Evolutionary conservation across 2,329 filamentous ascomycete genomes (phyloP).

Genomic region (Leptoxyphium fumago): DNA sequence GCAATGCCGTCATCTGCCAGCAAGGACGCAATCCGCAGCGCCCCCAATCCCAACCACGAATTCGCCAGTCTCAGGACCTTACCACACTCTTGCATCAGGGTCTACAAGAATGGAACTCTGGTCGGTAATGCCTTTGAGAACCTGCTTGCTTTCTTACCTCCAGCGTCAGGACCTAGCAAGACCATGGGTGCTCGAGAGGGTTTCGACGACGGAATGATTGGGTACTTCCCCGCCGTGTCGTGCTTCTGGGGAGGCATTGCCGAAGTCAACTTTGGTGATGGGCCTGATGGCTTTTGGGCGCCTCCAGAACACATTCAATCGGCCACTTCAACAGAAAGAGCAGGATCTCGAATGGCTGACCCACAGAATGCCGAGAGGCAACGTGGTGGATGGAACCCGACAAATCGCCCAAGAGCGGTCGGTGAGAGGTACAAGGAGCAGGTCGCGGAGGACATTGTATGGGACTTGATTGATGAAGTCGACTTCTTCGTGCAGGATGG

Average conservation of each 20-base stretch:
- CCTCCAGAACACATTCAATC: constrained; percentile 46
- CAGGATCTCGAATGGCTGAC: constrained; percentile 22
- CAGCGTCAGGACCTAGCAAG: constrained; percentile 60
- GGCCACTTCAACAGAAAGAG: constrained; percentile 19
- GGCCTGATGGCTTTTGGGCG: constrained; percentile 70
- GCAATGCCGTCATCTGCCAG: constrained; percentile 26
- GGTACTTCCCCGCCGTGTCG: constrained; percentile 88
- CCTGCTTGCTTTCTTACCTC: constrained; percentile 79
- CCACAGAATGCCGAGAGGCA: constrained; percentile 8
- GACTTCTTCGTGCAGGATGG: constrained; percentile 70
- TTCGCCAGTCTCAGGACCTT: constrained; percentile 67
- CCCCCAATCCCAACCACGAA: constrained; percentile 59
- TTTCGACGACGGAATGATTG: constrained; percentile 85
- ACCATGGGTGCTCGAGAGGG: constrained; percentile 68
- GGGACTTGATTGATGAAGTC: constrained; percentile 87
- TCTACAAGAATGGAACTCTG: constrained; percentile 83
- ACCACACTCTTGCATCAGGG: constrained; percentile 68
- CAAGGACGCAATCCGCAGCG: constrained; percentile 33
- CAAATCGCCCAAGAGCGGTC: constrained; percentile 41
- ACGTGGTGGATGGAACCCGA: constrained; percentile 17
- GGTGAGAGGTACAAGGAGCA: constrained; percentile 79
- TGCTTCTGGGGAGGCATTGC: constrained; percentile 83
- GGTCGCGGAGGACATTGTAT: constrained; percentile 85
- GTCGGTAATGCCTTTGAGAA: constrained; percentile 82
- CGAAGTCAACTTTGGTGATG: constrained; percentile 87